These are phyloP conservation scores for Verruconis gallopava DNA, from an alignment of 2,329 filamentous ascomycete genomes.

Conservation along the genomic window DNA sequence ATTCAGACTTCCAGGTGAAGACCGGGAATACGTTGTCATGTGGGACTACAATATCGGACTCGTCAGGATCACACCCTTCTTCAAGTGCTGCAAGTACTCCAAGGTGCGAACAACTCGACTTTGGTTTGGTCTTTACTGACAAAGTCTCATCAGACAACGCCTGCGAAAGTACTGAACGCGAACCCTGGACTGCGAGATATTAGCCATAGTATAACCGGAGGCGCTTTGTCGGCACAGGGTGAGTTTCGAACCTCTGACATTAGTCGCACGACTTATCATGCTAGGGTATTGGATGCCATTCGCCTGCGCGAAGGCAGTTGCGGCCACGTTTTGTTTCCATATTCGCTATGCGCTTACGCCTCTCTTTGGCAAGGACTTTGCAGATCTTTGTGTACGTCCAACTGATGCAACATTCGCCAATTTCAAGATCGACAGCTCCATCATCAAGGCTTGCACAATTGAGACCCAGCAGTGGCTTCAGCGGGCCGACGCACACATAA, in stretches of 20 bases:
- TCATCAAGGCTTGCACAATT: slow-evolving; percentile 23
- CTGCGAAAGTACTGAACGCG: slow-evolving; percentile 55
- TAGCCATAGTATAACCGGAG: slow-evolving; percentile 87
- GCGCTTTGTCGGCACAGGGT: slow-evolving; percentile 83
- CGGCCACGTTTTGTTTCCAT: slow-evolving; percentile 74
- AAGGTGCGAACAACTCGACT: slow-evolving; percentile 48
- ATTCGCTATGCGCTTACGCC: slow-evolving; percentile 82
- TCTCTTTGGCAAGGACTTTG: slow-evolving; percentile 76
- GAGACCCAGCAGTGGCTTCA: slow-evolving; percentile 26
- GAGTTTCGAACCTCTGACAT: slow-evolving; percentile 15
- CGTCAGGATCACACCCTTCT: slow-evolving; percentile 86
- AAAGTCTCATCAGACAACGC: slow-evolving; percentile 54
- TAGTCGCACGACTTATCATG: slow-evolving; percentile 10
- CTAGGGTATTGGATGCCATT: slow-evolving; percentile 98
- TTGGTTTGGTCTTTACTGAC: neutral
- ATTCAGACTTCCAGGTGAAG: slow-evolving; percentile 57
- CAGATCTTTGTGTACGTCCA: slow-evolving; percentile 53
- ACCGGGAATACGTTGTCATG: slow-evolving; percentile 63
- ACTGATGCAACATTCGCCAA: slow-evolving; percentile 47
- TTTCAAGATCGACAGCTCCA: slow-evolving; percentile 28
- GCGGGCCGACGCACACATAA: slow-evolving; percentile 6
- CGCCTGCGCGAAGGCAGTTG: slow-evolving; percentile 70
- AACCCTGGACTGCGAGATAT: slow-evolving; percentile 82
- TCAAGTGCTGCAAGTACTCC: slow-evolving; percentile 76
- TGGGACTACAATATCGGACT: slow-evolving; percentile 97